Base-by-base conservation (phyloP, 495 filamentous ascomycete genomes). In the Xylaria cubensis region DNA sequence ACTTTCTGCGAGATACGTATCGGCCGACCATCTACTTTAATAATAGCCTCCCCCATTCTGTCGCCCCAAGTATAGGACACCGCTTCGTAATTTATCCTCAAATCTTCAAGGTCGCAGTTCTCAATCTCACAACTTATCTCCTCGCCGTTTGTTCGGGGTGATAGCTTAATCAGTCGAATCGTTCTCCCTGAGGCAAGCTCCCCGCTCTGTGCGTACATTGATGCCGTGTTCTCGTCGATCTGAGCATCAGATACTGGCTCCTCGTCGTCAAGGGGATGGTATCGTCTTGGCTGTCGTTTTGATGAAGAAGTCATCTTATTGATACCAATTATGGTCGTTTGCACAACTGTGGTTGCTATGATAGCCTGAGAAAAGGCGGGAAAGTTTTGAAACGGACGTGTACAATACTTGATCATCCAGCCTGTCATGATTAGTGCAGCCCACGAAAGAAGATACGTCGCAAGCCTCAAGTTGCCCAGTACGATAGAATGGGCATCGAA, bases 61-160 rank as follows among this genome's bases (percentile, higher is more conserved):
- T 75, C 70, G 6, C 76, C 76, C 77, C 77, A 79, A 41, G 72
- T 74, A 64, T 79, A 79, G 2, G 77, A 79, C 32, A 79, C 67
- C 44, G 77, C 74, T 61, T 76, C 72, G 34, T 76, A 77, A n/a
- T 56, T 7, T 6, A 3, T 15, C 19, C 32, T 39, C 9, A 42
- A 8, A 29, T 41, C 50, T 0, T 68, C 44, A 8, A 77, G 53
- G 36, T 71, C 39, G 44, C 29, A 21, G 34, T 74, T 58, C 24
- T 76, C 65, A 19, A 78, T 67, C 26, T 76, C 72, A 56, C 70
- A 71, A 21, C 51, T 5, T 2, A 77, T 48, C 13, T 68, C 44
- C 7, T 72, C 36, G 13, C 71, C 70, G 15, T 12, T 44, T 1
- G 15, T 48, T 36, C 32, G 44, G 5, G 73, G 73, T 36, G 73